These are phyloP conservation scores for Fusarium illudens DNA, from an alignment of 2,329 filamentous ascomycete species.

Conservation along the genomic window DNA sequence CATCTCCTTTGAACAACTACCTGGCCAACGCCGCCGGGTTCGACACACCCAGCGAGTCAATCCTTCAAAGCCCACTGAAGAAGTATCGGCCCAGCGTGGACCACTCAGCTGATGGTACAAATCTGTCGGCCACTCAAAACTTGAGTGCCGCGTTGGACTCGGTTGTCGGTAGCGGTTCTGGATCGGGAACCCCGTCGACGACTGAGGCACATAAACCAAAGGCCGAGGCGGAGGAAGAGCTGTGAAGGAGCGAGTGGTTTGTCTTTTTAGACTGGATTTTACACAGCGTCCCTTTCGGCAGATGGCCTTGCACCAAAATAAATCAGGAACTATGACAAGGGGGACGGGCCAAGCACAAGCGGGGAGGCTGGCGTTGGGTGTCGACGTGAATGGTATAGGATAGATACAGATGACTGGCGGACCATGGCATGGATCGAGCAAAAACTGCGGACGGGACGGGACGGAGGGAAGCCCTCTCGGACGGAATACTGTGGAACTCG, in stretches of 20 bases:
- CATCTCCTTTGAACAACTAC: constrained; percentile 21
- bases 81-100: constrained; percentile 72
- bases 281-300: background rate
- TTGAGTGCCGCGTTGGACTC: constrained; percentile 49
- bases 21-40: constrained; percentile 20
- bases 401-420: constrained; percentile 26
- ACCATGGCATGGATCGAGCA: constrained; percentile 6
- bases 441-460: constrained; percentile 8
- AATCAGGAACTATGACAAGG: constrained; percentile 18
- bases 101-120: constrained; percentile 37
- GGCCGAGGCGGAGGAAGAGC: constrained; percentile 51
- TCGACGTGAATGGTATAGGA: constrained; percentile 21
- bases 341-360: background rate
- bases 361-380: constrained; percentile 17
- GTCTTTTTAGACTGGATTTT: constrained; percentile 1
- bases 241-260: constrained; percentile 40
- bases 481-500: constrained; percentile 11
- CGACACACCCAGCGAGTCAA: constrained; percentile 48
- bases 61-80: constrained; percentile 77
- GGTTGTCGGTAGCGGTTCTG: constrained; percentile 38
- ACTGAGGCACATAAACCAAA: constrained; percentile 38
- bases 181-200: constrained; percentile 32
- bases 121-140: constrained; percentile 43
- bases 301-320: constrained; percentile 3
- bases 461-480: constrained; percentile 12